Evolutionary conservation across 2,329 filamentous ascomycete genomes (phyloP).

Genomic region (Paecilomyces variotii): DNA sequence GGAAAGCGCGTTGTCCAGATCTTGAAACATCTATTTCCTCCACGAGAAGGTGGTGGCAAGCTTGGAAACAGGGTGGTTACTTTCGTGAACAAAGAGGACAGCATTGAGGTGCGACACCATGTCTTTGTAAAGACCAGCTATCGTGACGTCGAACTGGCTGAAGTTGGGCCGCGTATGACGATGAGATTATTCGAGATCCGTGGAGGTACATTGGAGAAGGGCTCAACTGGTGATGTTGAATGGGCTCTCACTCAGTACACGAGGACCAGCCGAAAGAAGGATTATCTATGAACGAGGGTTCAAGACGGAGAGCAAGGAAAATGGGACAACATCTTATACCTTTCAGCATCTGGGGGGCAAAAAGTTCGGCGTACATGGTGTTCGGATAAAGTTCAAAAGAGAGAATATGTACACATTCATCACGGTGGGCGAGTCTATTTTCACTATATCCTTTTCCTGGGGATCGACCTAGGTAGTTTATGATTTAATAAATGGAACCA

Average conservation of each 20-base stretch:
- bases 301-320: neutral
- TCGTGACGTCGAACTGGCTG: constrained; percentile 77
- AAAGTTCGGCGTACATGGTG: constrained; percentile 1
- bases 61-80: constrained; percentile 83
- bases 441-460: constrained; percentile 13
- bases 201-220: constrained; percentile 75
- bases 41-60: constrained; percentile 71
- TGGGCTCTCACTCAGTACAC: constrained; percentile 97
- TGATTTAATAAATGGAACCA: neutral
- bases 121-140: constrained; percentile 93
- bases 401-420: constrained; percentile 1
- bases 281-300: constrained; percentile 59
- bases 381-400: neutral
- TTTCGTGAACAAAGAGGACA: constrained; percentile 83
- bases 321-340: constrained; percentile 4
- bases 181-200: constrained; percentile 93
- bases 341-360: neutral
- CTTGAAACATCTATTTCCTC: constrained; percentile 88
- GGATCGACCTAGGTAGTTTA: neutral
- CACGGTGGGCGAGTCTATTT: constrained; percentile 4
- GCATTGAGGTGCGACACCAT: constrained; percentile 83
- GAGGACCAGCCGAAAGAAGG: constrained; percentile 87
- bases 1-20: constrained; percentile 81
- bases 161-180: constrained; percentile 93
- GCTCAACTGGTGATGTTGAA: constrained; percentile 90